phyloP scores from a whole-genome alignment of 225 moss, liverwort and hornwort species.

The Takakia lepidozioides region DNA sequence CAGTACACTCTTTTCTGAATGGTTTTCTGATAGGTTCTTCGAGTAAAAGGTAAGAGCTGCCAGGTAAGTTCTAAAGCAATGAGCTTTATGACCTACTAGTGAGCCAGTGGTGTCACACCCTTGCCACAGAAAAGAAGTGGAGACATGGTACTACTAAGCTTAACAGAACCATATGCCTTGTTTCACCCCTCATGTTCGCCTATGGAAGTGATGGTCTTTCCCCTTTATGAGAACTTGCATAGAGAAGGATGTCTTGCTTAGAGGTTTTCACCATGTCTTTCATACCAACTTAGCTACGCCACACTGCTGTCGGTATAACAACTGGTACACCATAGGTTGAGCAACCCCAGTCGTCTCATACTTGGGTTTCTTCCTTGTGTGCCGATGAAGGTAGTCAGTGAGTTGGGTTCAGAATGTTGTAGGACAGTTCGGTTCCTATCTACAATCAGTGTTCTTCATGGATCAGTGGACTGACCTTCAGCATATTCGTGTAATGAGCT shows the following conservation, averaged over 20 bases:
- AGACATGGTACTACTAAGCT: conserved; percentile 1
- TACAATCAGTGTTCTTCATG: too few species aligned
- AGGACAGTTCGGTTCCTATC: too few species aligned
- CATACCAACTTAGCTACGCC: conserved; percentile 6
- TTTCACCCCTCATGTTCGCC: background rate
- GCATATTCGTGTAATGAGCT: too few species aligned
- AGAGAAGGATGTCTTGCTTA: conserved; percentile 2
- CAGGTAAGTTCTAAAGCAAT: too few species aligned
- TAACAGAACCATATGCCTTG: background rate
- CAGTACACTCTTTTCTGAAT: too few species aligned
- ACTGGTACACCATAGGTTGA: conserved; percentile 8
- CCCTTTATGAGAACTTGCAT: conserved; percentile 2
- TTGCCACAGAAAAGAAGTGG: background rate
- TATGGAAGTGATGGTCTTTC: conserved; percentile 5
- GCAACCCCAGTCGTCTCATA: conserved; percentile 8
- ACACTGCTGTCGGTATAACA: conserved; percentile 8
- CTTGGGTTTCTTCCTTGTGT: conserved; percentile 1
- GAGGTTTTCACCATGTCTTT: conserved; percentile 5
- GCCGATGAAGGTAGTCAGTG: too few species aligned
- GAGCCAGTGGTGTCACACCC: too few species aligned
- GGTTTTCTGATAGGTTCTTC: too few species aligned
- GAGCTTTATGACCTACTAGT: too few species aligned
- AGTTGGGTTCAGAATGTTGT: too few species aligned
- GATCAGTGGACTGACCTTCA: too few species aligned
- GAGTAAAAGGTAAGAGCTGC: too few species aligned